A percentile compares a stretch with the other conserved stretches of the same genome.
phyloP scores from a whole-genome alignment of 176 grass and related monocot genomes.

The Olyra latifolia region DNA sequence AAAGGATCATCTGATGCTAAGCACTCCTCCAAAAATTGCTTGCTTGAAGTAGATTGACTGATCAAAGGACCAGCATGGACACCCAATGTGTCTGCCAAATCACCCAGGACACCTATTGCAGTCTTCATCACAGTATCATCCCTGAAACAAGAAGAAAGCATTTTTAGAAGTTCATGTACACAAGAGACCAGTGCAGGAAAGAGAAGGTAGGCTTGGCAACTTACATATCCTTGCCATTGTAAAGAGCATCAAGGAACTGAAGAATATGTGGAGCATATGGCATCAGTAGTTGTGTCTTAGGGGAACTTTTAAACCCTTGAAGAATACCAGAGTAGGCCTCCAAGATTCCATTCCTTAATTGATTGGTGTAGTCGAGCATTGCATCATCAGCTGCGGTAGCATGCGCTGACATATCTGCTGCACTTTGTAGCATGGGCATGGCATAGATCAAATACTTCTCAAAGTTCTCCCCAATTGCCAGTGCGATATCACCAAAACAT shows the following conservation, averaged over 20 bases:
- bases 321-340: conserved; percentile 95
- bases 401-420: conserved; percentile 71
- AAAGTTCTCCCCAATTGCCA: conserved; percentile 87
- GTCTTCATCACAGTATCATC: conserved; percentile 95
- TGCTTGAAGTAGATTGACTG: conserved; percentile 59
- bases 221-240: conserved; percentile 80
- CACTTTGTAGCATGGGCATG: conserved; percentile 92
- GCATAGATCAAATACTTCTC: conserved; percentile 91
- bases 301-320: conserved; percentile 86
- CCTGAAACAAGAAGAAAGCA: conserved; percentile 38
- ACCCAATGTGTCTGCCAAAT: conserved; percentile 82
- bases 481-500: conserved; percentile 83
- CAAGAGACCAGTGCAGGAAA: conserved; percentile 9
- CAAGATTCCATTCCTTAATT: conserved; percentile 78
- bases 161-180: not conserved
- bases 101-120: conserved; percentile 79
- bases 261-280: conserved; percentile 69
- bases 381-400: conserved; percentile 64
- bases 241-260: conserved; percentile 73
- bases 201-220: conserved; percentile 11
- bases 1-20: conserved; percentile 72
- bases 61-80: conserved; percentile 68
- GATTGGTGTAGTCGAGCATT: conserved; percentile 84
- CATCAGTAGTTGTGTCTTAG: conserved; percentile 70
- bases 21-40: conserved; percentile 81